A percentile compares a stretch with the other conserved stretches of the same genome.
These are phyloP conservation scores for Angomonas desouzai DNA, from an alignment of 208 protist genomes.

Conservation along the genomic window DNA sequence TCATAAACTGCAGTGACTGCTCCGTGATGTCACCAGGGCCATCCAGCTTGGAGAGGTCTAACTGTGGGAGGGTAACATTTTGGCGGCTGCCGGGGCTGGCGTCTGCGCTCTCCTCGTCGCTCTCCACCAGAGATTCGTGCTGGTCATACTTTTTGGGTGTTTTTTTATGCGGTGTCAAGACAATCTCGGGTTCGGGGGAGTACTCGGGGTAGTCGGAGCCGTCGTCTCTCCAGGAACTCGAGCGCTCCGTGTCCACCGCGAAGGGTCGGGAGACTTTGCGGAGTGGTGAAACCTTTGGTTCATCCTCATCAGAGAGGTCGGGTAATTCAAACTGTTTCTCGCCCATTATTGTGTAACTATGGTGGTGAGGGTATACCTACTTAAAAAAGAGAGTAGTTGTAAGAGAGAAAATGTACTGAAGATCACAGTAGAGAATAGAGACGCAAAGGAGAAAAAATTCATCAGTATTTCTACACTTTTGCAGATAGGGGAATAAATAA, in stretches of 20 bases:
- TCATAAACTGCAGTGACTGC: slow-evolving; percentile 5
- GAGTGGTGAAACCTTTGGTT: neutral
- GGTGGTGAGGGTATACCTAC: no score
- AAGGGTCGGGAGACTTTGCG: slow-evolving; percentile 2
- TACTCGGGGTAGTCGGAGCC: neutral
- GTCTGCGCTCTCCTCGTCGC: neutral
- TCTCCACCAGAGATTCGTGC: neutral
- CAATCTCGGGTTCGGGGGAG: slow-evolving; percentile 5
- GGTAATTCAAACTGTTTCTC: slow-evolving; percentile 3
- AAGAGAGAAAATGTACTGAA: slow-evolving; percentile 10
- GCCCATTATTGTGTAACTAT: neutral
- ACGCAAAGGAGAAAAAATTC: no score
- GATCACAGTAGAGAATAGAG: no score
- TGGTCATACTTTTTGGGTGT: slow-evolving; percentile 4
- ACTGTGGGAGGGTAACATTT: slow-evolving; percentile 4
- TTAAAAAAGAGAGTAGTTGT: neutral
- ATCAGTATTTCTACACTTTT: no score
- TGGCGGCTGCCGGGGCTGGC: neutral
- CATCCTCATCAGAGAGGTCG: neutral
- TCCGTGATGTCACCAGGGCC: neutral
- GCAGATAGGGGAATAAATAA: no score
- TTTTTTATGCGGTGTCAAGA: slow-evolving; percentile 2
- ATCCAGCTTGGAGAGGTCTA: slow-evolving; percentile 2
- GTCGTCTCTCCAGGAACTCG: neutral
- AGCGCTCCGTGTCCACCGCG: neutral